phyloP scores from a whole-genome alignment of 1,139 yeast species.

The Meyerozyma athensensis region DNA sequence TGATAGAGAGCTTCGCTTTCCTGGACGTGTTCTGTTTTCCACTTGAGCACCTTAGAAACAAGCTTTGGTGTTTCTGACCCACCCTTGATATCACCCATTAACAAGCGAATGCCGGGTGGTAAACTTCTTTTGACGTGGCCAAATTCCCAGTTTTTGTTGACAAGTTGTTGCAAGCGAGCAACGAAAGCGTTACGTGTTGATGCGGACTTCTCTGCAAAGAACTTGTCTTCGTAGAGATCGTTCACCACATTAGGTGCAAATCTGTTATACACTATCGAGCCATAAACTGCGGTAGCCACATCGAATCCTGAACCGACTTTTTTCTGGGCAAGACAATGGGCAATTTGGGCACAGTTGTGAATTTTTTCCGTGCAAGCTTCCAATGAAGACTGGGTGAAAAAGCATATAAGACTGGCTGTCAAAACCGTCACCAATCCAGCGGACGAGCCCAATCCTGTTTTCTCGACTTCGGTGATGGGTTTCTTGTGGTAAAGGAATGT shows the following conservation, averaged over 20 bases:
- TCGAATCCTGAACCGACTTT: constrained; percentile 97
- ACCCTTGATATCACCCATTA: constrained; percentile 91
- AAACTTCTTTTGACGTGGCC: constrained; percentile 49
- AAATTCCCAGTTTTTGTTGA: constrained; percentile 59
- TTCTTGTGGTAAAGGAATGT: constrained; percentile 56
- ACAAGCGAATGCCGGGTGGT: constrained; percentile 61
- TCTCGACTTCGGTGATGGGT: constrained; percentile 70
- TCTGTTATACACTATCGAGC: constrained; percentile 77
- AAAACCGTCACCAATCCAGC: constrained; percentile 89
- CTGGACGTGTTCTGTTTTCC: constrained; percentile 57
- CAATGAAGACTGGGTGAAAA: constrained; percentile 24
- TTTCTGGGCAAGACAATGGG: constrained; percentile 91
- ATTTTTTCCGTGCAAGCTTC: constrained; percentile 25
- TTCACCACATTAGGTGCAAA: constrained; percentile 56
- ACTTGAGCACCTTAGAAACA: constrained; percentile 67
- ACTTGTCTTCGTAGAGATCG: constrained; percentile 25
- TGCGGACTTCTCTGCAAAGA: background rate
- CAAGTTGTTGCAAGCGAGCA: constrained; percentile 27
- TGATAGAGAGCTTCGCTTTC: constrained; percentile 50
- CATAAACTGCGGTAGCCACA: constrained; percentile 92
- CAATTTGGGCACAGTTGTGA: constrained; percentile 81
- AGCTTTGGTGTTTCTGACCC: constrained; percentile 94
- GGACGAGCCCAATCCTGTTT: constrained; percentile 94
- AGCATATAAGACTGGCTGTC: constrained; percentile 61
- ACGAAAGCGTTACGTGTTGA: background rate